Percentiles rank a stretch among this genome's conserved stretches.
Evolutionary conservation across 1,284 basidiomycete species (phyloP).

Genomic region (Apiotrichum laibachii): DNA sequence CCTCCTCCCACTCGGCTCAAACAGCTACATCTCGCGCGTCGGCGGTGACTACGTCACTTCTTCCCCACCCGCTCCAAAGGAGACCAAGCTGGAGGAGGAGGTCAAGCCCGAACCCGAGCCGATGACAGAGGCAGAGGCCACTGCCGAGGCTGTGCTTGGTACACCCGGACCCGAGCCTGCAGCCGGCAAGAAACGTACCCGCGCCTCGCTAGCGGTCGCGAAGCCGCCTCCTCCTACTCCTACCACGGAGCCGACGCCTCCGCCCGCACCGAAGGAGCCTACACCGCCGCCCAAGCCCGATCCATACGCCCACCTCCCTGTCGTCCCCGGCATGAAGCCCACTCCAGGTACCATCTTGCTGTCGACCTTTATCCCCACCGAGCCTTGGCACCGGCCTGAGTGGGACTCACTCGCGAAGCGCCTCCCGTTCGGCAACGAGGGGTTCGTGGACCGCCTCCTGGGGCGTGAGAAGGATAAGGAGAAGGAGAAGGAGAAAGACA

Average conservation of each 20-base stretch:
- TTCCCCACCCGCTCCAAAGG: background rate
- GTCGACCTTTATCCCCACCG: conserved; percentile 34
- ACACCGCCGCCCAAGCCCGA: conserved; percentile 11
- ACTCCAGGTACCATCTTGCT: conserved; percentile 36
- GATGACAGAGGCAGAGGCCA: too few relatives aligned
- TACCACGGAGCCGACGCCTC: conserved; percentile 10
- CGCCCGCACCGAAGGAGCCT: conserved; percentile 11
- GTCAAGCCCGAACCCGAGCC: background rate
- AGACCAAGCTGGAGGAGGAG: background rate
- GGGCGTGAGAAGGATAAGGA: background rate
- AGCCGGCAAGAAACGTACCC: conserved; percentile 19
- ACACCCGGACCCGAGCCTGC: background rate
- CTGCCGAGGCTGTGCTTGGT: background rate
- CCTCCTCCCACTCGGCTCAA: conserved; percentile 36
- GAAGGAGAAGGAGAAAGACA: background rate
- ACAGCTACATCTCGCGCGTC: conserved; percentile 39
- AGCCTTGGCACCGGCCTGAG: conserved; percentile 32
- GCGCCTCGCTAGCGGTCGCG: conserved; percentile 12
- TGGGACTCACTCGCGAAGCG: conserved; percentile 31
- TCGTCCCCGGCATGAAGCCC: conserved; percentile 32
- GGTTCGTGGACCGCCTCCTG: conserved; percentile 21
- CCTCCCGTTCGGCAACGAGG: conserved; percentile 38
- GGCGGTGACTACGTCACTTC: conserved; percentile 40
- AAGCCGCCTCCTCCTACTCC: conserved; percentile 3
- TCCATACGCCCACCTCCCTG: conserved; percentile 20